Base-by-base conservation (phyloP, 1,284 basidiomycete genomes). In the Volvariella volvacea region DNA sequence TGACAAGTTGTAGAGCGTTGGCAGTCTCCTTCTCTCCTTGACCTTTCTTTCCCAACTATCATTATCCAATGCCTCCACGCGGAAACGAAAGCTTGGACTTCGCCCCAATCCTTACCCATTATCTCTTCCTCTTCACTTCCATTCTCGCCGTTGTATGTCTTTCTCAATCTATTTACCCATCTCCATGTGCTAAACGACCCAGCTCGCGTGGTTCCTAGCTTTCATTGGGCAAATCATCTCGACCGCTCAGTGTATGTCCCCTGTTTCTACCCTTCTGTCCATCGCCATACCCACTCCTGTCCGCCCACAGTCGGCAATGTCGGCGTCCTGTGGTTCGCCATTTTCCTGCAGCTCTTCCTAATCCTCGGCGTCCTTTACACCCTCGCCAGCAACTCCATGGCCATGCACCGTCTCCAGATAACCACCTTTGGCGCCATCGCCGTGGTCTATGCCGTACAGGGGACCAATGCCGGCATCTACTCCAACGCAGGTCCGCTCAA, bases 191-290 rank as follows among this genome's bases (percentile, higher is more conserved):
- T 38, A 43, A 37, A 40, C 48, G 39, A n/a, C 46, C 37, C 59
- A 90, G 88, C 69, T 83, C 49, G 91, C 84, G 49, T 98, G 94
- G 93, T 81, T 95, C 58, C 80, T 91, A 39, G 92, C 94, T 1
- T 96, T 97, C 69, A 85, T 96, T 56, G 78, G 80, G 12, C 90
- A 90, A 59, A 71, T 74, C 31, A 76, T 88, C 45, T 73, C 81
- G 20, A 83, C 80, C 30, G 76, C 83, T 22, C 65, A 74, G 52
- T 59, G 87, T 88, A 60, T 59, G 76, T 70, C 2, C 42, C 25
- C 16, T 22, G 36, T 36, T 38, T 36, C 43, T 43, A 16, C n/a
- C n/a, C n/a, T 34, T 17, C 32, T 40, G 9, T 39, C 36, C 46
- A 33, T 49, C 30, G 32, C 50, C n/a, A 43, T 34, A 41, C 43